Evolutionary conservation across 2,329 filamentous ascomycete genomes (phyloP), one percentile per base, ranked within the genome.

Genomic region (Colletotrichum brevisporum): DNA sequence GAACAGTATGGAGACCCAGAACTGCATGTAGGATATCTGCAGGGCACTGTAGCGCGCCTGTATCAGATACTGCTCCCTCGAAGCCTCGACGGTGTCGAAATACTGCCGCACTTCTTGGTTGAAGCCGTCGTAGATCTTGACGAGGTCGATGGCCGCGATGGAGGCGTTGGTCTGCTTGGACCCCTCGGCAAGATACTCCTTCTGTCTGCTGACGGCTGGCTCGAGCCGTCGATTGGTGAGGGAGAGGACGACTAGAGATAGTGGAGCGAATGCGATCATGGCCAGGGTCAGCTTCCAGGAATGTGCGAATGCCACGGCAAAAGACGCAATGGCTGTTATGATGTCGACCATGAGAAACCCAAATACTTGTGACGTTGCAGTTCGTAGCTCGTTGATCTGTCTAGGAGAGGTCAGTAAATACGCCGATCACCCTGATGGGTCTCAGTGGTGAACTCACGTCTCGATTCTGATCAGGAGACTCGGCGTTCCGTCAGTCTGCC

Each of bases 281-380:
- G 97, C 90, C 0, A 97, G 83, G 0, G 95, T 94, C 16, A 98
- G 84, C 71, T 91, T 91, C 94, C 93, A 98, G 0, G 93, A 96
- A 74, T 89, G 92, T 76, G 89, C 91, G 36, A 98, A 86, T 0
- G 94, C 94, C 1, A 98, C 83, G 0, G 82, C 83, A 1, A 97
- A 80, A 9, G 92, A 92, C 5, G 89, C 88, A 5, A 91, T 39
- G 0, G 90, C 86, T 3, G 91, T 89, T n/a, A 92, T 83, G 0
- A 88, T 73, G 70, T 92, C 90, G 68, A 90, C 87, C 8, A 92
- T 75, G 1, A 92, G 78, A 52, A 91, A 88, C 0, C 94, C 95
- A 0, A 98, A 83, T 0, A 94, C 91, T 72, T 96, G 91, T 0
- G 94, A 95, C 0, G 91, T 91, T 0, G 93, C 92, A 2, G 91